These are phyloP conservation scores for Trichoderma gamsii DNA, from an alignment of 495 filamentous ascomycete species.

Conservation along the genomic window DNA sequence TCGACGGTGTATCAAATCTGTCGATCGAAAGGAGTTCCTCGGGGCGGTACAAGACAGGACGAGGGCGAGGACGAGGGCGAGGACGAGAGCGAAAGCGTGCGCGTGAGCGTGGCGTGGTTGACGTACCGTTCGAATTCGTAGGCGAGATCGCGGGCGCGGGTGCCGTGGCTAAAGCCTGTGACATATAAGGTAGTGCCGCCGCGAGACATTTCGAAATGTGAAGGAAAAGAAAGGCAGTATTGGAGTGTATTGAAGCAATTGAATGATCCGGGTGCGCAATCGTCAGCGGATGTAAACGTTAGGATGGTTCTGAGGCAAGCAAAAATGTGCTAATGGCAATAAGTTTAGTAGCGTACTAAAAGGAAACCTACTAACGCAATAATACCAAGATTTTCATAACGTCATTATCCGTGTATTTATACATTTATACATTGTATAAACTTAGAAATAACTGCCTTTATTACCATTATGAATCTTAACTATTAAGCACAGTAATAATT, in stretches of 20 bases:
- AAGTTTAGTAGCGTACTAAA: not conserved
- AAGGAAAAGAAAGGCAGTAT: not conserved
- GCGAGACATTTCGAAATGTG: conserved; percentile 69
- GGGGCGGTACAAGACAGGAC: conserved; percentile 19
- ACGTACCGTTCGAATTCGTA: conserved; percentile 99
- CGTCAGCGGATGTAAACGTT: not conserved
- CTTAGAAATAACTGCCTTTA: not conserved
- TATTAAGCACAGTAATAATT: not conserved
- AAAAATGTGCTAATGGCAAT: not conserved
- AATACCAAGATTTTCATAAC: not conserved
- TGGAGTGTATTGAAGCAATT: not conserved
- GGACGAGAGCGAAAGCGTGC: conserved; percentile 40
- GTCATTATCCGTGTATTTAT: not conserved
- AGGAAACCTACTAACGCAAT: not conserved
- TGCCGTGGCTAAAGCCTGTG: conserved; percentile 94
- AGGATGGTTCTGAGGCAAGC: not conserved
- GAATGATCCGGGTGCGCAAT: not conserved
- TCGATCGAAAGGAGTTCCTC: conserved; percentile 9
- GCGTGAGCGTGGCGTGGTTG: conserved; percentile 34
- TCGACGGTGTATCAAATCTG: conserved; percentile 19
- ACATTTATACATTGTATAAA: not conserved
- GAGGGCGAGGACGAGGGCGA: conserved; percentile 30
- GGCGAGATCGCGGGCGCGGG: conserved; percentile 97
- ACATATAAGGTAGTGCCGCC: conserved; percentile 94
- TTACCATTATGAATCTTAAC: too few species aligned